Percentiles rank a stretch among this genome's conserved stretches.
These are phyloP conservation scores for Lavandula angustifolia DNA, from an alignment of 257 asterid genomes.

Conservation along the genomic window DNA sequence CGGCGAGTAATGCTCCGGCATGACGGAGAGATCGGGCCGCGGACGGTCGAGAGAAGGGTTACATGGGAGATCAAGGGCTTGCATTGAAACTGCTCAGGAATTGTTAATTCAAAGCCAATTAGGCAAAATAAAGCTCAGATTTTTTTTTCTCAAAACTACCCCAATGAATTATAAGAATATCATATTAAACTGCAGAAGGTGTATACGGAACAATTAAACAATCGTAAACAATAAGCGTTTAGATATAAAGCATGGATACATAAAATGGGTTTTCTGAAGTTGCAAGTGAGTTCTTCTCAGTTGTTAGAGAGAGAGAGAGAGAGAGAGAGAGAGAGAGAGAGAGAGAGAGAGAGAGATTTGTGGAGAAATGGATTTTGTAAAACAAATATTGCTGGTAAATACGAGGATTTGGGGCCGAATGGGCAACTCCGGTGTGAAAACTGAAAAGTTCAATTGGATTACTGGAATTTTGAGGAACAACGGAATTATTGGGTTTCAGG, in stretches of 20 bases:
- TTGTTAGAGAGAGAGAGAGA: no score
- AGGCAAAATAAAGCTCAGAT: neutral
- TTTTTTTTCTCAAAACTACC: no score
- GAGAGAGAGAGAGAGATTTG: neutral
- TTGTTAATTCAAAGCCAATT: slow-evolving; percentile 21
- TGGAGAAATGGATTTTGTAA: neutral
- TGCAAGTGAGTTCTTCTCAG: neutral
- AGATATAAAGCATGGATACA: no score
- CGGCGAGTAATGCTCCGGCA: slow-evolving; percentile 60
- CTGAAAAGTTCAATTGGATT: neutral
- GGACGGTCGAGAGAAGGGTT: slow-evolving; percentile 43
- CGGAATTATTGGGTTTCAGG: neutral
- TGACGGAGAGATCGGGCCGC: slow-evolving; percentile 46
- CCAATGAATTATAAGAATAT: no score
- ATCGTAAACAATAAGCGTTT: no score
- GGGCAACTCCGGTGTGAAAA: neutral
- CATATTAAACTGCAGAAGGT: no score
- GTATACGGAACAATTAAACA: no score
- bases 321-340: neutral
- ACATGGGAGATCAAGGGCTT: slow-evolving; percentile 55
- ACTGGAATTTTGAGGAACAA: no score
- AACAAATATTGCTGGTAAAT: neutral
- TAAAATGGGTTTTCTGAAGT: neutral
- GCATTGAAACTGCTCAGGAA: slow-evolving; percentile 45
- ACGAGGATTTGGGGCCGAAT: neutral